phyloP scores from a whole-genome alignment of 139 green algal species.

The Desmodesmus armatus region DNA sequence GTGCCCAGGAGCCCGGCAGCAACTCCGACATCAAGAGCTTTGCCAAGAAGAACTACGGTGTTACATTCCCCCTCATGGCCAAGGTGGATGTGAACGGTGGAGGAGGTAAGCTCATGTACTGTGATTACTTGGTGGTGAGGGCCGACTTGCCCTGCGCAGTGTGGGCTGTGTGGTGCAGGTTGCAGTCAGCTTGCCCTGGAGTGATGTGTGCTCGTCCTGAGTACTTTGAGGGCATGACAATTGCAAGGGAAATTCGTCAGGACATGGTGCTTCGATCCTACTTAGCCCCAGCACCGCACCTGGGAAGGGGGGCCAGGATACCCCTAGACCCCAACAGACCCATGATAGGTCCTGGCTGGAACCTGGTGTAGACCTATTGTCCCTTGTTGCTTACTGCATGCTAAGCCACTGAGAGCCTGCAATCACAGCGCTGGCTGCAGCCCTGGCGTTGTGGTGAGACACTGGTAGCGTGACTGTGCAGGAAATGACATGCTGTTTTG shows the following conservation, averaged over 20 bases:
- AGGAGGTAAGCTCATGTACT: slow-evolving; percentile 46
- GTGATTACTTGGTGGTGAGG: slow-evolving; percentile 44
- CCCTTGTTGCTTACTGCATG: too few species aligned
- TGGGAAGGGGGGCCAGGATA: too few species aligned
- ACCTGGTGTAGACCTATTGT: too few species aligned
- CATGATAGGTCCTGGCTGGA: too few species aligned
- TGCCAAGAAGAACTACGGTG: slow-evolving; percentile 45
- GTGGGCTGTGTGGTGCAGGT: neutral
- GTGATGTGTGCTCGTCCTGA: neutral
- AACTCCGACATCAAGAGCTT: slow-evolving; percentile 46
- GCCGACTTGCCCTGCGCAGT: neutral
- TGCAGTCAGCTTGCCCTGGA: neutral
- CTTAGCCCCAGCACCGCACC: too few species aligned
- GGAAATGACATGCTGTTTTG: too few species aligned
- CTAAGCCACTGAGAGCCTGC: too few species aligned
- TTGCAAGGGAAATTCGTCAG: too few species aligned
- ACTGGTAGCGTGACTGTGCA: too few species aligned
- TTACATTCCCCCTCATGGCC: slow-evolving; percentile 39
- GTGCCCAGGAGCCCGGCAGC: slow-evolving; percentile 81
- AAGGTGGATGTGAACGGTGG: slow-evolving; percentile 66
- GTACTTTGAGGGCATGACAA: neutral
- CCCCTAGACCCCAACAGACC: too few species aligned
- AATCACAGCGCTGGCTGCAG: slow-evolving; percentile 29
- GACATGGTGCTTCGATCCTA: too few species aligned
- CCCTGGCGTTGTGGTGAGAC: neutral